Base-by-base conservation (phyloP, 1,139 yeast species). In the Pichia cactophila region DNA sequence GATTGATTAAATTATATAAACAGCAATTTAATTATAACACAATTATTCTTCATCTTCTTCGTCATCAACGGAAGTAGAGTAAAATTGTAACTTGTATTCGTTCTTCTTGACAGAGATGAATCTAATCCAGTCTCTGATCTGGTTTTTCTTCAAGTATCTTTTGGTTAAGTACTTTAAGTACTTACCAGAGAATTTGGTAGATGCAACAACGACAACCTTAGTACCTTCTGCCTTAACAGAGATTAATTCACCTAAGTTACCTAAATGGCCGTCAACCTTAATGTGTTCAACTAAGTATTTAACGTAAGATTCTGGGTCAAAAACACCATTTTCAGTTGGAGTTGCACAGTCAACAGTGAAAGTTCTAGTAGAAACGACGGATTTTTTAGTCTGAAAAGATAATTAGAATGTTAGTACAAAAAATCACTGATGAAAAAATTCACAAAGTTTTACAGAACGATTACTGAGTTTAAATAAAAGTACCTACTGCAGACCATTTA, bases 111-210 rank as follows among this genome's bases (percentile, higher is more conserved):
- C 83, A 64, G 98, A 86, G 65, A 92, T 96, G 70, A 94, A 92
- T 84, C 98, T 94, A 77, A 94, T 89, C 98, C 98, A 92, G 81
- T 92, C 98, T 81, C 94, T 86, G 80, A 90, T 86, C 78, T 87
- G 95, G 94, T 89, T 88, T 88, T 92, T 92, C 96, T 92, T 92
- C 77, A 92, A 87, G 94, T 88, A 92, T 83, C 95, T 90, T 89
- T 92, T 92, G 71, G 97, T 87, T 74, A 92, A 81, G 92, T 90
- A 92, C 82, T 92, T 92, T 75, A 89, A 86, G 95, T 92, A 92
- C 81, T 94, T 92, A 79, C 99, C 99, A 65, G 97, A 89, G 92
- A 94, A 92, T 79, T 88, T 85, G 76, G 95, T 77, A 77, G 85
- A 81, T 63, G 97, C 79, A 63, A 85, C 89, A 75, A 89, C 85